These are phyloP conservation scores for Apiospora hydei DNA, from an alignment of 2,329 filamentous ascomycete species.

Conservation along the genomic window DNA sequence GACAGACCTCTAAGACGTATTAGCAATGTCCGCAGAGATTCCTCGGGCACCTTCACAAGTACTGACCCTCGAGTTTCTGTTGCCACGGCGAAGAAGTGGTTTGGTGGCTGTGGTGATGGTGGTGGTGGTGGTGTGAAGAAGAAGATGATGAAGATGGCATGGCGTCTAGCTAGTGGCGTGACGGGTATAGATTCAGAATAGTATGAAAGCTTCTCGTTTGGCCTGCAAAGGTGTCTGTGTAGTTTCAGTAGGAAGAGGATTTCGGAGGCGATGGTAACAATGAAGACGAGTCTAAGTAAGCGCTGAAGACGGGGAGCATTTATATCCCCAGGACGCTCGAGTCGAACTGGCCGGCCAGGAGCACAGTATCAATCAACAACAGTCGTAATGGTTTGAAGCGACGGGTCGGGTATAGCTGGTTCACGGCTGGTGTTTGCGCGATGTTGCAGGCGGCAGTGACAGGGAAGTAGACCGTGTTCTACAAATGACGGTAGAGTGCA, in stretches of 20 bases:
- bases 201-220: not conserved
- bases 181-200: not conserved
- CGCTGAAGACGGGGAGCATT: not conserved
- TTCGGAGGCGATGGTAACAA: not conserved
- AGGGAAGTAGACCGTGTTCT: slow-evolving; percentile 39
- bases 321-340: not conserved
- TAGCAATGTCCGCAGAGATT: not conserved
- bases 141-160: slow-evolving; percentile 30
- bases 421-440: slow-evolving; percentile 39
- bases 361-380: not conserved
- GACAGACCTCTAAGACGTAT: slow-evolving; percentile 58
- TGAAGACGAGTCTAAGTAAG: not conserved
- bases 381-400: slow-evolving; percentile 35
- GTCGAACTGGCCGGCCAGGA: slow-evolving; percentile 9
- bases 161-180: not conserved
- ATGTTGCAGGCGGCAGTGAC: slow-evolving; percentile 42
- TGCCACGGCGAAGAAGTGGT: slow-evolving; percentile 54
- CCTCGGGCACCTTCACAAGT: slow-evolving; percentile 27
- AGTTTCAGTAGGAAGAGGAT: slow-evolving; percentile 4
- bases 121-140: slow-evolving; percentile 30
- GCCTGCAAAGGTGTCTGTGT: not conserved
- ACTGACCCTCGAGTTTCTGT: slow-evolving; percentile 62
- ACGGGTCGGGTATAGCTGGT: slow-evolving; percentile 41
- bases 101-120: slow-evolving; percentile 24
- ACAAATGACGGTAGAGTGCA: slow-evolving; percentile 43